A percentile compares a stretch with the other conserved stretches of the same genome.
These are phyloP conservation scores for Paraconiothyrium sp. DNA, from an alignment of 2,329 filamentous ascomycete genomes.

Conservation along the genomic window DNA sequence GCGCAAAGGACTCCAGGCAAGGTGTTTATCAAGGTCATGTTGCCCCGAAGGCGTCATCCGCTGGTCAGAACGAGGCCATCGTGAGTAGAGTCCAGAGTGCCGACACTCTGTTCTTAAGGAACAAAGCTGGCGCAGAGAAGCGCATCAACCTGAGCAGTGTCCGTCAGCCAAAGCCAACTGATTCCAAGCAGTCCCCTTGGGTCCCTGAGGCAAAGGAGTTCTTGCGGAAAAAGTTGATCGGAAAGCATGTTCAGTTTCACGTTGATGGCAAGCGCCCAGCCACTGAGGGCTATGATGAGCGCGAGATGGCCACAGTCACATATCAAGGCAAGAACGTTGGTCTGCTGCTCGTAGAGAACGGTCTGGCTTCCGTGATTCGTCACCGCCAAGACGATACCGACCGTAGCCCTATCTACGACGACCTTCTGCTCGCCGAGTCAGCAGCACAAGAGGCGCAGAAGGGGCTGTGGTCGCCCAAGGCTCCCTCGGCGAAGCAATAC, in stretches of 20 bases:
- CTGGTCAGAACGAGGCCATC: constrained; percentile 77
- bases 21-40: constrained; percentile 86
- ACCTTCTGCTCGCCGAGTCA: constrained; percentile 81
- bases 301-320: constrained; percentile 90
- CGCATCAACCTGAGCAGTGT: constrained; percentile 92
- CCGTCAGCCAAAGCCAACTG: constrained; percentile 87
- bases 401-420: constrained; percentile 92
- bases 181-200: constrained; percentile 88
- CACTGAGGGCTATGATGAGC: constrained; percentile 89
- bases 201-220: constrained; percentile 96
- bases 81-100: constrained; percentile 88
- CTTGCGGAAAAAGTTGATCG: constrained; percentile 90
- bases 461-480: constrained; percentile 94
- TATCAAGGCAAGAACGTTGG: constrained; percentile 88
- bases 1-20: constrained; percentile 78
- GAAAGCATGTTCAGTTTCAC: constrained; percentile 90
- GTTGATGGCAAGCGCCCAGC: constrained; percentile 92
- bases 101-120: constrained; percentile 87
- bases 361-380: constrained; percentile 92
- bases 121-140: constrained; percentile 86
- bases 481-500: constrained; percentile 82
- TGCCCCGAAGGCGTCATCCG: constrained; percentile 67
- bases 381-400: constrained; percentile 96
- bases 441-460: constrained; percentile 85
- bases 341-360: constrained; percentile 85